Evolutionary conservation across 2,329 filamentous ascomycete genomes (phyloP).

Genomic region (Lachnellula arida): DNA sequence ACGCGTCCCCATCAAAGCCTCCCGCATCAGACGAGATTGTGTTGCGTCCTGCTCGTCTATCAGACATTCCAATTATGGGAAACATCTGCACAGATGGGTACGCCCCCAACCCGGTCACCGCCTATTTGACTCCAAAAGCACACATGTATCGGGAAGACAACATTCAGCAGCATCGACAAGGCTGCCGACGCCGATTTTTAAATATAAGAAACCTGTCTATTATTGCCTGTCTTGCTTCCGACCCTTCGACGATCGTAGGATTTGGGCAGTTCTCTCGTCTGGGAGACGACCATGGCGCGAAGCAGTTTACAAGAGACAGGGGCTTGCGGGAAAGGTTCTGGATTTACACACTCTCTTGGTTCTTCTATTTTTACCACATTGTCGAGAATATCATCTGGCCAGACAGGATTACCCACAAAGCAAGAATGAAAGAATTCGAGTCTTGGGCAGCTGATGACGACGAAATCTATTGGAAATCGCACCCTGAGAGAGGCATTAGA

Average conservation of each 20-base stretch:
- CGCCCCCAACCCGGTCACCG: constrained; percentile 5
- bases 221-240: constrained; percentile 13
- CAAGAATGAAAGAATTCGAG: constrained; percentile 2
- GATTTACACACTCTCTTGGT: constrained; percentile 8
- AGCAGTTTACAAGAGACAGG: neutral
- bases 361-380: constrained; percentile 5
- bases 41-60: constrained; percentile 12
- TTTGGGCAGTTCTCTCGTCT: constrained; percentile 17
- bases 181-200: constrained; percentile 4
- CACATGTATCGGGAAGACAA: constrained; percentile 10
- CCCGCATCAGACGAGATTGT: neutral
- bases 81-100: constrained; percentile 12
- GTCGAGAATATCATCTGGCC: constrained; percentile 12
- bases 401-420: constrained; percentile 12
- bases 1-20: neutral
- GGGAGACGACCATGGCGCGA: constrained; percentile 18
- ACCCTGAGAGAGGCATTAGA: constrained; percentile 17
- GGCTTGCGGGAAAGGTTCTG: neutral
- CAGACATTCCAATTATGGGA: constrained; percentile 12
- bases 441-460: constrained; percentile 8
- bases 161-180: constrained; percentile 6
- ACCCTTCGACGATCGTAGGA: constrained; percentile 11
- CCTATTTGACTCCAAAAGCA: constrained; percentile 13
- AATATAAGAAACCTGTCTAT: constrained; percentile 7
- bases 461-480: constrained; percentile 16